A percentile compares a stretch with the other conserved stretches of the same genome.
These are phyloP conservation scores for Coemansia sp. DNA, from an alignment of 192 early-diverging fungal genomes.

Conservation along the genomic window DNA sequence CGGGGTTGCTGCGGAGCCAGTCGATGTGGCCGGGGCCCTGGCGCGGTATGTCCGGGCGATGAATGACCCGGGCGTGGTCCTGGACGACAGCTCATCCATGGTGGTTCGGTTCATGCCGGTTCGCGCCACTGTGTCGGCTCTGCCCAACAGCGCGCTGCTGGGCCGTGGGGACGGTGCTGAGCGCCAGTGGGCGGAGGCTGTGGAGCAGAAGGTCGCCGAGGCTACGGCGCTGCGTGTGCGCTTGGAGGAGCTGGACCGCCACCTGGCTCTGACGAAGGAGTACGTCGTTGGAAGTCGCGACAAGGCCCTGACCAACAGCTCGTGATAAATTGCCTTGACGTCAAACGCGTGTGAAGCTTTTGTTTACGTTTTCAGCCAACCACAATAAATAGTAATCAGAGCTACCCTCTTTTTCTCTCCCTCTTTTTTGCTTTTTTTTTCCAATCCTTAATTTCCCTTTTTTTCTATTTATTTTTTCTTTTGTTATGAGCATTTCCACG, in stretches of 20 bases:
- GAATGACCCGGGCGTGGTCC: conserved; percentile 26
- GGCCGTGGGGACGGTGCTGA: conserved; percentile 14
- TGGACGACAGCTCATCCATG: not conserved
- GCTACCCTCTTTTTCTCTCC: not conserved
- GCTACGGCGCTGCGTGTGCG: conserved; percentile 18
- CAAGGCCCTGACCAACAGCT: not conserved
- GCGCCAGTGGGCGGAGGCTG: conserved; percentile 20
- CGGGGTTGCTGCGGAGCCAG: not conserved
- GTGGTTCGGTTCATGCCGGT: conserved; percentile 22
- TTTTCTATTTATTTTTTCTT: not conserved
- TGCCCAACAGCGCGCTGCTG: not conserved
- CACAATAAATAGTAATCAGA: not conserved
- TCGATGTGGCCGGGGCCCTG: conserved; percentile 13
- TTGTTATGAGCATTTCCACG: conserved; percentile 29
- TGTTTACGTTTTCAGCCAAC: not conserved
- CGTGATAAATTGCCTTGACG: not conserved
- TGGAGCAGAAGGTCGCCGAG: conserved; percentile 20
- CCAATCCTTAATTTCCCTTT: not conserved
- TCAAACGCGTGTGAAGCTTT: not conserved
- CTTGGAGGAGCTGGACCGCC: conserved; percentile 33
- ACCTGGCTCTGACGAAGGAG: conserved; percentile 45
- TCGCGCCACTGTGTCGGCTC: conserved; percentile 14
- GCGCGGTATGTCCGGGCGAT: conserved; percentile 33
- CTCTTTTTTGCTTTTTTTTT: not conserved
- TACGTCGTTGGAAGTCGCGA: conserved; percentile 22